These are phyloP conservation scores for Debaryomyces subglobosus DNA, from an alignment of 1,139 yeast genomes.

Conservation along the genomic window DNA sequence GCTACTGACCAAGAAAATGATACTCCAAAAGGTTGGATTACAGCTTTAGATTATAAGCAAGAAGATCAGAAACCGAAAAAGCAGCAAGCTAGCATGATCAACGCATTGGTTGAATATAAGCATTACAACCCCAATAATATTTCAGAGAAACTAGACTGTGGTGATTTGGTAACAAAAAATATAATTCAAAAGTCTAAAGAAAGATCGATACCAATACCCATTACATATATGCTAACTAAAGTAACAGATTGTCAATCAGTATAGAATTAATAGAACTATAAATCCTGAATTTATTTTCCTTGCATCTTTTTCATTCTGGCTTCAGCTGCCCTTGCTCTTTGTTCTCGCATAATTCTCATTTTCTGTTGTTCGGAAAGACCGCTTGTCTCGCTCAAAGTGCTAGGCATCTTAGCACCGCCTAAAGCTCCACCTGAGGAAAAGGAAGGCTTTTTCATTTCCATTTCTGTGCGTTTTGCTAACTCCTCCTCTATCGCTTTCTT, in stretches of 20 bases:
- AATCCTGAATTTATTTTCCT: conserved; percentile 5
- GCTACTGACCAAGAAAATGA: conserved; percentile 15
- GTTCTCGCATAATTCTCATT: conserved; percentile 83
- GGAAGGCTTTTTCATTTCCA: conserved; percentile 39
- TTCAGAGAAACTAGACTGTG: conserved; percentile 13
- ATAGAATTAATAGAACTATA: conserved; percentile 3
- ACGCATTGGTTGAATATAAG: conserved; percentile 60
- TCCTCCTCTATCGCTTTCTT: conserved; percentile 43
- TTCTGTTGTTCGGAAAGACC: conserved; percentile 66
- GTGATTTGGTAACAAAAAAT: conserved; percentile 8
- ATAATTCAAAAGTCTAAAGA: conserved; percentile 10
- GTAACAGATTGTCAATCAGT: conserved; percentile 8
- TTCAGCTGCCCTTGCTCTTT: conserved; percentile 96
- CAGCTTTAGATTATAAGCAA: conserved; percentile 53
- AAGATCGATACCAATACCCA: conserved; percentile 2
- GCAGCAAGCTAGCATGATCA: conserved; percentile 48
- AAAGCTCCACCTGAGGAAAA: conserved; percentile 33
- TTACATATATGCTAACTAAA: conserved; percentile 20
- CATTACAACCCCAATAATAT: conserved; percentile 55
- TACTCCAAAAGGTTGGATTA: conserved; percentile 42
- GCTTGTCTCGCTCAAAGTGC: conserved; percentile 28
- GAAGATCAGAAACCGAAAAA: conserved; percentile 30
- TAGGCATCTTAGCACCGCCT: conserved; percentile 22
- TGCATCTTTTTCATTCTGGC: conserved; percentile 57
- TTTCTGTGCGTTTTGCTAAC: conserved; percentile 42